phyloP scores from a whole-genome alignment of 2,329 filamentous ascomycete species.

The Chalaropsis thielavioides region DNA sequence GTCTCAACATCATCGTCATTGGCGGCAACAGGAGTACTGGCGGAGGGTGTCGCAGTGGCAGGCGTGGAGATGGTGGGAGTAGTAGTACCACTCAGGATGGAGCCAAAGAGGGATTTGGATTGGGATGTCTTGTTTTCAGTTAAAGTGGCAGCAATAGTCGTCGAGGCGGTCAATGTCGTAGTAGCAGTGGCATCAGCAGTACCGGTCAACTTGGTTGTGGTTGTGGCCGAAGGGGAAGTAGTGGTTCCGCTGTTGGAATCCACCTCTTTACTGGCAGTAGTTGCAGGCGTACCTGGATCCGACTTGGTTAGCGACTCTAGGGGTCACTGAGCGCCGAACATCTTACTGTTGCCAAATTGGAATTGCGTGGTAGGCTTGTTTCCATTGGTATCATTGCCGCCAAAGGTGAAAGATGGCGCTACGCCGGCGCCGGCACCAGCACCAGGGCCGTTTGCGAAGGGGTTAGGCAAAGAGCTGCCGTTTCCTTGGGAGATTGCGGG shows the following conservation, averaged over 20 bases:
- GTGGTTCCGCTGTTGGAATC: not conserved
- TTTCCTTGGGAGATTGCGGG: conserved; percentile 15
- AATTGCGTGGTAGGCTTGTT: conserved; percentile 13
- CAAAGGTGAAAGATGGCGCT: conserved; percentile 14
- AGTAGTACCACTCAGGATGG: not conserved
- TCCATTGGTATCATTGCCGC: conserved; percentile 13
- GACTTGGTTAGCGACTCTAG: conserved; percentile 17
- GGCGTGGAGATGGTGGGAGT: not conserved
- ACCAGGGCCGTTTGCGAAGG: conserved; percentile 10
- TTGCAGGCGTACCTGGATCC: conserved; percentile 20
- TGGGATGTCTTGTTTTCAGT: not conserved
- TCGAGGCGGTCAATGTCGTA: not conserved
- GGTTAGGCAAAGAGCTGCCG: conserved; percentile 14
- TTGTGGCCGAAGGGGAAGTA: not conserved
- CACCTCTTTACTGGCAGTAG: conserved; percentile 14
- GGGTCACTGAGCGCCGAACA: conserved; percentile 18
- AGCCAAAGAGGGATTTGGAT: conserved; percentile 6
- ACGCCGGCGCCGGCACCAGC: not conserved
- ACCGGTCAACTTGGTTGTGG: conserved; percentile 1
- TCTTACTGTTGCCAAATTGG: conserved; percentile 17
- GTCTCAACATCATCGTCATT: conserved; percentile 39
- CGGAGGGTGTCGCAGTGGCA: not conserved
- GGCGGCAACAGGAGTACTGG: not conserved
- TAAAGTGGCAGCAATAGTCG: not conserved
- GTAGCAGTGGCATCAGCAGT: conserved; percentile 2